Percentiles rank a stretch among this genome's conserved stretches.
phyloP scores from a whole-genome alignment of 1,284 basidiomycete genomes.

The Wallemia ichthyophaga region DNA sequence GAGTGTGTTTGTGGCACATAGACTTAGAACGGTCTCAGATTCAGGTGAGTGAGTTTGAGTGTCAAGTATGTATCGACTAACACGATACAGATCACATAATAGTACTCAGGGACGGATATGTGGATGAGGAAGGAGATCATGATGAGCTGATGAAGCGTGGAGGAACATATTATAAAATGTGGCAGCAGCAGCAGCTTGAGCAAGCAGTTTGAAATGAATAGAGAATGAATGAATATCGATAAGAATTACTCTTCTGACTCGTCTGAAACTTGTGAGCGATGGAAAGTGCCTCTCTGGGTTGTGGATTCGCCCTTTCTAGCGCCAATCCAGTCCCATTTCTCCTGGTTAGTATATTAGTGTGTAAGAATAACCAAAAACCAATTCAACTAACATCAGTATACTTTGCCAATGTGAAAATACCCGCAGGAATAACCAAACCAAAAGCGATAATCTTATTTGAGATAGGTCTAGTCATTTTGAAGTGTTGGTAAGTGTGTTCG shows the following conservation, averaged over 20 bases:
- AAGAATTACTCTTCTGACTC: not conserved
- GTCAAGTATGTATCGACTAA: conserved; percentile 1
- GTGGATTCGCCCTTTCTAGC: not conserved
- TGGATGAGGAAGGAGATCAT: conserved; percentile 75
- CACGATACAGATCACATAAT: conserved; percentile 44
- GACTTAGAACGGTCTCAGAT: conserved; percentile 12
- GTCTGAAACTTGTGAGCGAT: not conserved
- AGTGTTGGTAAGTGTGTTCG: conserved; percentile 44
- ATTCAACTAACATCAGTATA: conserved; percentile 12
- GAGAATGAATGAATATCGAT: not conserved
- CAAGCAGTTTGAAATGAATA: not conserved
- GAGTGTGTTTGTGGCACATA: conserved; percentile 78
- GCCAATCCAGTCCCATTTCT: not conserved
- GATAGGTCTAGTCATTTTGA: conserved; percentile 39
- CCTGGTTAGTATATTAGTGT: not conserved
- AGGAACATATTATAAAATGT: conserved; percentile 58
- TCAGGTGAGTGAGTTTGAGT: not conserved
- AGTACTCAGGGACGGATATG: conserved; percentile 52
- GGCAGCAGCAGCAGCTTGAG: conserved; percentile 37
- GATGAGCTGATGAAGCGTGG: conserved; percentile 38
- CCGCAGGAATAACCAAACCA: conserved; percentile 13
- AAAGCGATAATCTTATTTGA: conserved; percentile 12
- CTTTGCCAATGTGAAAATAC: conserved; percentile 9
- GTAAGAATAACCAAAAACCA: not conserved
- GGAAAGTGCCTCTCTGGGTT: not conserved